Conservation (phyloP, 148 eudicot species). For the Amaranthus palmeri region DNA sequence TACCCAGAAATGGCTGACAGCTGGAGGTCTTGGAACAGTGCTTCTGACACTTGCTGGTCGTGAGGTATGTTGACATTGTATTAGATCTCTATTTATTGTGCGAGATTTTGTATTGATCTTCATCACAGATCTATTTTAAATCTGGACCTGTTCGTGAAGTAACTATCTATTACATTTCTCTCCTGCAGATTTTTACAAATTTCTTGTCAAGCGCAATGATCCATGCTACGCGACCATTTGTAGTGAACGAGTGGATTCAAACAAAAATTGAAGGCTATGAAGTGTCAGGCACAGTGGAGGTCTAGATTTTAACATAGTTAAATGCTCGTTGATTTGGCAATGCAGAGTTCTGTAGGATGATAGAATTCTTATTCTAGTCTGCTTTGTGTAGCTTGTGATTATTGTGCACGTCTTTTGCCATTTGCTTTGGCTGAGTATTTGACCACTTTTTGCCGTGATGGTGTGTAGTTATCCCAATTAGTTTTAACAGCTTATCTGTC, state of each 20-base stretch:
- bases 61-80: constrained; percentile 48
- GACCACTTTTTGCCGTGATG: too few species aligned
- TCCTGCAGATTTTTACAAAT: constrained; percentile 77
- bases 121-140: background rate
- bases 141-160: constrained; percentile 6
- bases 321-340: background rate
- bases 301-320: constrained; percentile 30
- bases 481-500: background rate
- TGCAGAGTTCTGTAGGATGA: background rate
- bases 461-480: background rate
- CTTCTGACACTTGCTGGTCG: constrained; percentile 95
- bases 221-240: constrained; percentile 91
- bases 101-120: background rate
- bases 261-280: constrained; percentile 90
- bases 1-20: constrained; percentile 89
- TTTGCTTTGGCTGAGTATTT: background rate
- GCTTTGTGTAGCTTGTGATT: background rate
- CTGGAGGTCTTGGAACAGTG: constrained; percentile 97
- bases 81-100: background rate
- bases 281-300: constrained; percentile 97
- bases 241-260: constrained; percentile 84
- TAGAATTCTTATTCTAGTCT: background rate
- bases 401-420: background rate
- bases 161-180: constrained; percentile 6
- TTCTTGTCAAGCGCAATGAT: constrained; percentile 89